A percentile compares a stretch with the other conserved stretches of the same genome.
These are phyloP conservation scores for Hemisphaericaspora xylofermentans DNA, from an alignment of 1,139 yeast species.

Conservation along the genomic window DNA sequence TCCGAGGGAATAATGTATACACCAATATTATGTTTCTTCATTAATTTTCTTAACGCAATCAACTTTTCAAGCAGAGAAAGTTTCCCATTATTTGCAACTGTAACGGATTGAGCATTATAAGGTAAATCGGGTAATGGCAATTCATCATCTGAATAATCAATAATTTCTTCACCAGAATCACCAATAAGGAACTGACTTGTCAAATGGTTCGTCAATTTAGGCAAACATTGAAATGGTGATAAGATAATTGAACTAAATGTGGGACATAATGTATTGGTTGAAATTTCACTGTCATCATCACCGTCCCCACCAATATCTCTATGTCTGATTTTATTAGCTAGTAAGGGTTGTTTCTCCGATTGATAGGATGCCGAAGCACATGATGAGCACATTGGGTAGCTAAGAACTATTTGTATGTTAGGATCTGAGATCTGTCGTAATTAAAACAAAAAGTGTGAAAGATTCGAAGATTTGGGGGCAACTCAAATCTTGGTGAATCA, in stretches of 20 bases:
- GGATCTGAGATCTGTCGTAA: not conserved
- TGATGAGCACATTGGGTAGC: not conserved
- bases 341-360: conserved; percentile 28
- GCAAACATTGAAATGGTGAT: conserved; percentile 22
- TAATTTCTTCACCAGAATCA: conserved; percentile 13
- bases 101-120: conserved; percentile 10
- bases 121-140: conserved; percentile 30
- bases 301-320: conserved; percentile 8
- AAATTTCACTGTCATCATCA: conserved; percentile 17
- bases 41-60: conserved; percentile 32
- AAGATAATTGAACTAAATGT: conserved; percentile 23
- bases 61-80: conserved; percentile 25
- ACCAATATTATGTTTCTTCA: conserved; percentile 43
- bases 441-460: not conserved
- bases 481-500: no score
- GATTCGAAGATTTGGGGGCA: not conserved
- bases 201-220: conserved; percentile 3
- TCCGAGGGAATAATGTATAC: conserved; percentile 60
- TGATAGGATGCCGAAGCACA: not conserved
- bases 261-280: conserved; percentile 22
- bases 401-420: no score
- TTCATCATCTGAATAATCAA: conserved; percentile 23
- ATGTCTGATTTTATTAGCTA: conserved; percentile 12
- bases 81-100: no score
- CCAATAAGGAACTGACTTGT: conserved; percentile 2